Evolutionary conservation across 495 filamentous ascomycete species (phyloP).

Genomic region (Penicillium nucicola): DNA sequence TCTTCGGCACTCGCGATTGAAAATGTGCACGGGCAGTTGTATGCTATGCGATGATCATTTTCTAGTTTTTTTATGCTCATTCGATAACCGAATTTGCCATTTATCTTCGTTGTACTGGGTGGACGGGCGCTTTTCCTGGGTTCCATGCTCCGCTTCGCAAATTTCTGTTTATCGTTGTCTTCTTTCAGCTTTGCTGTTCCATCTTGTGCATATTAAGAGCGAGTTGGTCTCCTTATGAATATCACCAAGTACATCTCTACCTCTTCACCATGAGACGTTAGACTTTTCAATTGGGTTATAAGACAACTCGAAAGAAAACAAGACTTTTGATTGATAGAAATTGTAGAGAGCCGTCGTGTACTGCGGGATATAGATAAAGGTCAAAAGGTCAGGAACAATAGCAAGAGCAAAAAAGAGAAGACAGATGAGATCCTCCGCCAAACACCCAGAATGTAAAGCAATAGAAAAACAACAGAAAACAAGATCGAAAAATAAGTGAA

Average conservation of each 20-base stretch:
- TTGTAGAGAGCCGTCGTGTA: conserved; percentile 21
- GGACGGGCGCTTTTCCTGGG: neutral
- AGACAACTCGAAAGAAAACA: neutral
- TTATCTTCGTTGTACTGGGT: neutral
- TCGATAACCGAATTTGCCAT: conserved; percentile 13
- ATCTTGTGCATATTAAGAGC: neutral
- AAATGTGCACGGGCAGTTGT: conserved; percentile 9
- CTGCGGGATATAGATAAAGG: conserved; percentile 26
- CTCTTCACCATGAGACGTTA: too few species aligned
- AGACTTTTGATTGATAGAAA: conserved; percentile 4
- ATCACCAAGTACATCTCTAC: neutral
- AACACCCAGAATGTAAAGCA: conserved; percentile 5
- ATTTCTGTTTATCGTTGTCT: neutral
- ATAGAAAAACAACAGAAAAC: neutral
- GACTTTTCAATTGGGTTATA: too few species aligned
- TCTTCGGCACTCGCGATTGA: conserved; percentile 4
- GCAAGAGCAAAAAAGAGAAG: neutral
- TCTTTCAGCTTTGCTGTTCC: neutral
- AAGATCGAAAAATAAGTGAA: neutral
- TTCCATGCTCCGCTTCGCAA: neutral
- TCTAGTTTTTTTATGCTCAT: conserved; percentile 4
- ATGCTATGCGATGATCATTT: conserved; percentile 13
- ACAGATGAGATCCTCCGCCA: neutral
- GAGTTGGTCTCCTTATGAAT: neutral
- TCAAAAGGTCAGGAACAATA: neutral